Conservation (phyloP, 2,329 filamentous ascomycete genomes). For the Cephalotrichum gorgonifer region DNA sequence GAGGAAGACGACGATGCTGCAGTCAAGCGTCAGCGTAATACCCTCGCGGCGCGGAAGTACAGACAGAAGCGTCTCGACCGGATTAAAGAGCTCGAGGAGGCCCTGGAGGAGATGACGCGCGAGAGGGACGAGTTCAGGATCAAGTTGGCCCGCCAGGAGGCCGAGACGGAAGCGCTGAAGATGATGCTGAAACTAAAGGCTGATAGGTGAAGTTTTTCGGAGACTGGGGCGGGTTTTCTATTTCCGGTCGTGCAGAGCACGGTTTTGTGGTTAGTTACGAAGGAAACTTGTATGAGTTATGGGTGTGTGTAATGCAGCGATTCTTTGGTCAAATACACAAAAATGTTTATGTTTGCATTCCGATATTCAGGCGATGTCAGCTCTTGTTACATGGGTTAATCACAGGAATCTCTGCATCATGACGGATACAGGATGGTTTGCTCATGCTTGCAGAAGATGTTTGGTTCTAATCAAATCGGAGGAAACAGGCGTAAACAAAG, state of each 20-base stretch:
- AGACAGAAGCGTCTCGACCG: conserved; percentile 61
- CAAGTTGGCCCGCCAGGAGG: conserved; percentile 52
- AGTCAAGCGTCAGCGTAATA: conserved; percentile 57
- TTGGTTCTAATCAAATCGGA: background rate
- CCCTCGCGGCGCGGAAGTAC: conserved; percentile 60
- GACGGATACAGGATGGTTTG: background rate
- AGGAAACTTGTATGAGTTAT: background rate
- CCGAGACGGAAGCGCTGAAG: conserved; percentile 51
- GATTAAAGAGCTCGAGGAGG: conserved; percentile 49
- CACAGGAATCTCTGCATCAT: background rate
- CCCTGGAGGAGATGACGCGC: conserved; percentile 44
- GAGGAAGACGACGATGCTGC: conserved; percentile 16
- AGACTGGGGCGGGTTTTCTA: background rate
- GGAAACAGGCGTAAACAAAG: no score
- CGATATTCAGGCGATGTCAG: conserved; percentile 5
- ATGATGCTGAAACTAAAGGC: conserved; percentile 27
- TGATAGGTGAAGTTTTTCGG: background rate
- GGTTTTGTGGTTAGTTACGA: background rate
- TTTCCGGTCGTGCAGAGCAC: background rate
- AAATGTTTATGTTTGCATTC: background rate
- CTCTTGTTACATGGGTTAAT: conserved; percentile 3
- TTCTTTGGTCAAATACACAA: background rate
- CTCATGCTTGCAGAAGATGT: conserved; percentile 2
- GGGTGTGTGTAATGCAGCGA: background rate
- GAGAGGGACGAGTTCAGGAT: conserved; percentile 56